Base-by-base conservation (phyloP, 1,284 basidiomycete species). In the Tetrapyrgos nigripes region DNA sequence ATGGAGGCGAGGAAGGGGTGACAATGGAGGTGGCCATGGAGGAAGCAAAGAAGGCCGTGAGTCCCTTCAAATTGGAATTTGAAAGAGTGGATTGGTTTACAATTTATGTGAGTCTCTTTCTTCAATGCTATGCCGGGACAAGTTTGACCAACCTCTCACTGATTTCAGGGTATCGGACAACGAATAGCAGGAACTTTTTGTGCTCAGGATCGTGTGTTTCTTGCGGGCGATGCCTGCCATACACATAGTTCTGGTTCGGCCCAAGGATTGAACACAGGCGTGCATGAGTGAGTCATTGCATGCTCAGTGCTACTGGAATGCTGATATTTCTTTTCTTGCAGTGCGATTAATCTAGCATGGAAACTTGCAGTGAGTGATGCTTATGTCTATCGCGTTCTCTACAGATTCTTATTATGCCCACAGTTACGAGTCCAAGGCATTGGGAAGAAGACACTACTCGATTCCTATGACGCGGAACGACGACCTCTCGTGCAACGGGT, bases 191-290 rank as follows among this genome's bases (percentile, higher is more conserved):
- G 62, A 27, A 64, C 67, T 1, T 70, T 70, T 49, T 63, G 28
- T 29, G 43, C 47, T 9, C 47, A 64, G 11, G 60, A 64, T 51
- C 57, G 68, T 19, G 55, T 70, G 19, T 68, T 70, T 50, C 64
- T 70, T 5, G 68, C 68, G 27, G 68, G 68, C n/a, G 68, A 70
- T 51, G 67, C 67, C 17, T 68, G 68, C 40, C 68, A 70, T 55
- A 70, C 68, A 4, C 68, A 70, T 56, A 67, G 65, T 37, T 65
- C 63, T 49, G 68, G 68, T 8, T 67, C 65, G 10, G 68, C 68
- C 1, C 68, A 70, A 54, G 68, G 68, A 3, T 59, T 70, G 19
- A 70, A 70, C 55, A 70, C 68, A 6, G 68, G 68, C 19, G 57
- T 67, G 5, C 67, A 70, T 23, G 68, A 70, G 68, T 68, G 31